Evolutionary conservation across 208 protist genomes (phyloP).

Genomic region (Balamuthia mandrillaris): DNA sequence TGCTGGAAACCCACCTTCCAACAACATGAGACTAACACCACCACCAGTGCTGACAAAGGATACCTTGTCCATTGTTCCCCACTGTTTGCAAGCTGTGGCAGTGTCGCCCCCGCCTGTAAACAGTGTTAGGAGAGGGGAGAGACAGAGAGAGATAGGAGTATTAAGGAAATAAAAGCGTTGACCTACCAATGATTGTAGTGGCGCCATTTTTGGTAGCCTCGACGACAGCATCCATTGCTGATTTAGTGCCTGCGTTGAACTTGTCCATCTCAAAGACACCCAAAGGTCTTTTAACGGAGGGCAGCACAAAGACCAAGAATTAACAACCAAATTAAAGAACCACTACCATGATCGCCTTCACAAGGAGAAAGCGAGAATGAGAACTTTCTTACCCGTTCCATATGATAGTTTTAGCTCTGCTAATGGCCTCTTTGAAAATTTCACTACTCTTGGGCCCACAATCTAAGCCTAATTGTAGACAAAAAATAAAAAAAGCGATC

Average conservation of each 20-base stretch:
- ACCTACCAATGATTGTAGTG: constrained; percentile 74
- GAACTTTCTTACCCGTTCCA: constrained; percentile 85
- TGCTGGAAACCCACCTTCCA: no score
- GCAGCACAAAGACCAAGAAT: background rate
- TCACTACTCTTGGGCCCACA: constrained; percentile 84
- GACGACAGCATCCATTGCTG: constrained; percentile 62
- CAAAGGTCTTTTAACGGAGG: constrained; percentile 79
- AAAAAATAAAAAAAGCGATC: no score
- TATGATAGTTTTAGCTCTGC: constrained; percentile 85
- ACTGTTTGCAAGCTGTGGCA: constrained; percentile 87
- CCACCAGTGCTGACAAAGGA: constrained; percentile 97
- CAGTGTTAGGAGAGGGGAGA: background rate
- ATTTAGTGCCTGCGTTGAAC: constrained; percentile 87
- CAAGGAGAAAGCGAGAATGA: background rate
- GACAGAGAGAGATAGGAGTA: background rate
- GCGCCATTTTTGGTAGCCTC: constrained; percentile 79
- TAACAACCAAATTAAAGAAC: background rate
- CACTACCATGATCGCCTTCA: background rate
- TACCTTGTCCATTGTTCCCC: constrained; percentile 84
- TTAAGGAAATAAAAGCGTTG: background rate
- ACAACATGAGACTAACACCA: constrained; percentile 97
- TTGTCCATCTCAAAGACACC: constrained; percentile 96
- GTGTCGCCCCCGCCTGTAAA: constrained; percentile 94
- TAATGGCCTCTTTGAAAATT: constrained; percentile 78
- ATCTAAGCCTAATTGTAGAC: no score